Percentiles rank a stretch among this genome's conserved stretches.
Conservation (phyloP, 225 moss, liverwort and hornwort species). For the Straminergon stramineum region DNA sequence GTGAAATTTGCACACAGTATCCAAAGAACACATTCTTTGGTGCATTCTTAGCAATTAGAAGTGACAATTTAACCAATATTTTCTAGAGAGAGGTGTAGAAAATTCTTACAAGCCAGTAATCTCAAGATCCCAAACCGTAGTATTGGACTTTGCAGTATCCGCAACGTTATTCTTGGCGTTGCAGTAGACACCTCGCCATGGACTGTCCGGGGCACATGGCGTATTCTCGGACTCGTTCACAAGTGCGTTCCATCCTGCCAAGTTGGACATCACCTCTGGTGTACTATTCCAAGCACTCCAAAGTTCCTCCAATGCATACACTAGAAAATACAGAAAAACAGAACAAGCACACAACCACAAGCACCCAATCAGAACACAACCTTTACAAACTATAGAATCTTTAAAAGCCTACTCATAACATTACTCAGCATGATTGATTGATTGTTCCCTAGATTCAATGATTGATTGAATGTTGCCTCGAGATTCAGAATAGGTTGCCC, state of each 20-base stretch:
- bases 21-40: not conserved
- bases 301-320: slow-evolving; percentile 7
- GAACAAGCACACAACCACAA: not conserved
- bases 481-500: not conserved
- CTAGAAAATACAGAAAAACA: not conserved
- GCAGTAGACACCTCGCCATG: slow-evolving; percentile 26
- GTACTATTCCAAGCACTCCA: slow-evolving; percentile 21
- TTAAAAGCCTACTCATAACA: not conserved
- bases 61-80: not conserved
- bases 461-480: too few relatives aligned
- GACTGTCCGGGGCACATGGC: slow-evolving; percentile 6
- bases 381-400: not conserved
- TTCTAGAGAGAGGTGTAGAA: not conserved
- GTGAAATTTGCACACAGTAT: not conserved
- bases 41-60: too few relatives aligned
- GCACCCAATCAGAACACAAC: not conserved
- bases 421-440: not conserved
- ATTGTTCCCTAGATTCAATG: too few relatives aligned
- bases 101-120: slow-evolving; percentile 16
- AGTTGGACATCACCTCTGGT: not conserved
- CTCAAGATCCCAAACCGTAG: slow-evolving; percentile 3
- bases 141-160: not conserved
- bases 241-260: slow-evolving; percentile 17
- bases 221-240: not conserved
- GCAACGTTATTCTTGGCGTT: not conserved